phyloP scores from a whole-genome alignment of 768 basidiomycete species.

The Suillus lakei region DNA sequence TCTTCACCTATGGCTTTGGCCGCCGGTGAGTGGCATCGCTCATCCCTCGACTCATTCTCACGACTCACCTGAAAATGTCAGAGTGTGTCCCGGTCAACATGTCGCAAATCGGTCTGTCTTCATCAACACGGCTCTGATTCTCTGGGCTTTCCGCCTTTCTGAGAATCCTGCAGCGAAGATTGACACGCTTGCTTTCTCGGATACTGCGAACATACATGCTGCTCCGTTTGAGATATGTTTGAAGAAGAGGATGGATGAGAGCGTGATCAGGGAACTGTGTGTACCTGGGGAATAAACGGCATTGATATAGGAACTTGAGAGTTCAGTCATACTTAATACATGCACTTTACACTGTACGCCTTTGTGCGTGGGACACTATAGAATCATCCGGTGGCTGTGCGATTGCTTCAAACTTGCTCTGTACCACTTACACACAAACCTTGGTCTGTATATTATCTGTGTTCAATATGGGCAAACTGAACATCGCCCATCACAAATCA shows the following conservation, averaged over 20 bases:
- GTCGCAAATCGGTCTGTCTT: constrained; percentile 51
- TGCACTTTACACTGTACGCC: no score
- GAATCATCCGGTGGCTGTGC: not conserved
- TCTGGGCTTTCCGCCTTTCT: constrained; percentile 64
- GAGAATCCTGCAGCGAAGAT: constrained; percentile 55
- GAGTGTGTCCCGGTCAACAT: constrained; percentile 64
- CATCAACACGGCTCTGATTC: constrained; percentile 61
- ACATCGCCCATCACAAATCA: constrained; percentile 91
- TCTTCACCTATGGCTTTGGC: constrained; percentile 42
- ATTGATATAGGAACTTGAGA: not conserved
- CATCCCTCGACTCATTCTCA: not conserved
- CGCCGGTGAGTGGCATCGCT: constrained; percentile 26
- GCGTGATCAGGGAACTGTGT: constrained; percentile 6
- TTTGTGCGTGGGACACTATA: not conserved
- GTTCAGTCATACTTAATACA: not conserved
- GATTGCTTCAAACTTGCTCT: not conserved
- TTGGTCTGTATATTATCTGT: constrained; percentile 10
- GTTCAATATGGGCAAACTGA: constrained; percentile 74
- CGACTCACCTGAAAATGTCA: constrained; percentile 13
- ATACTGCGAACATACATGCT: constrained; percentile 62
- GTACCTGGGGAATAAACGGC: not conserved
- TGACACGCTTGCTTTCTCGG: constrained; percentile 62
- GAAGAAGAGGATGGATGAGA: constrained; percentile 42
- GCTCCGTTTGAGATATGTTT: constrained; percentile 59
- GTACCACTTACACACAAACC: not conserved